phyloP scores from a whole-genome alignment of 2,329 filamentous ascomycete species.

The Hysterium pulicare region DNA sequence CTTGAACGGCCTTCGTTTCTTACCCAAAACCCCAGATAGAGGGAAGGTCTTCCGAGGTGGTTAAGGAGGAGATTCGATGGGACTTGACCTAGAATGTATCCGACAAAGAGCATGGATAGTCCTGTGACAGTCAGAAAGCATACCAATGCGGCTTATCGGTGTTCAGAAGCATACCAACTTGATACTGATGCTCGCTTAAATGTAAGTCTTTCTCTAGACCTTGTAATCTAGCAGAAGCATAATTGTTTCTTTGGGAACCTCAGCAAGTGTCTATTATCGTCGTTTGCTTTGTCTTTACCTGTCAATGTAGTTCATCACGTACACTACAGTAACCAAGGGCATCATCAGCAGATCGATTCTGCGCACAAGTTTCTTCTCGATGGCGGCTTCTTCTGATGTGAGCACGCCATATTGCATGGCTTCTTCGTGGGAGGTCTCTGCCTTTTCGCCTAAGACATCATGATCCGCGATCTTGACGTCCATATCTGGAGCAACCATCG shows the following conservation, averaged over 20 bases:
- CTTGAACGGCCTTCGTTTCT: no score
- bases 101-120: not conserved
- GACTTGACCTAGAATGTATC: not conserved
- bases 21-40: slow-evolving; percentile 6
- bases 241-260: no score
- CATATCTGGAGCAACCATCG: no score
- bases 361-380: not conserved
- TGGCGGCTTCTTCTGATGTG: not conserved
- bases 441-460: no score
- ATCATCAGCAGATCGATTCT: not conserved
- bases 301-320: not conserved
- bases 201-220: not conserved
- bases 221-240: no score
- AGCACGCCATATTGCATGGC: no score
- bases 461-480: no score
- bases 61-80: slow-evolving; percentile 7
- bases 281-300: not conserved
- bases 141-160: not conserved
- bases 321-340: not conserved
- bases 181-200: not conserved
- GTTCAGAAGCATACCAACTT: not conserved
- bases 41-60: slow-evolving; percentile 2
- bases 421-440: no score
- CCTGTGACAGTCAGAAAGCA: no score
- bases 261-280: not conserved